Percentiles rank a stretch among this genome's conserved stretches.
Conservation (phyloP, 805 yeast genomes). For the Lachancea thermotolerans region DNA sequence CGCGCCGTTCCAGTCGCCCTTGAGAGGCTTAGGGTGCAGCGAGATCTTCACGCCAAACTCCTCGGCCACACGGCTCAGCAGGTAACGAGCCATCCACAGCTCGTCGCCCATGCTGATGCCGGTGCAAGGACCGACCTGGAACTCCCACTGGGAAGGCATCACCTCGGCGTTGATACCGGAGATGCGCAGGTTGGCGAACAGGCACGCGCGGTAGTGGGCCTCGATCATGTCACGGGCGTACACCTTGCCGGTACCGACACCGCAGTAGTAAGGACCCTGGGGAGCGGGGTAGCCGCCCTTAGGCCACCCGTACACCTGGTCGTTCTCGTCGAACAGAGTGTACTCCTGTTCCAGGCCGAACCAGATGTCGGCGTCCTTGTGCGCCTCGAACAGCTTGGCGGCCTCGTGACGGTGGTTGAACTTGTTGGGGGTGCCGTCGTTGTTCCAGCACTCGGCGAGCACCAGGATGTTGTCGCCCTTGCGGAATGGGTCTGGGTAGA, state of each 20-base stretch:
- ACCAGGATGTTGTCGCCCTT: slow-evolving; percentile 95
- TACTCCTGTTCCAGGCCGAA: slow-evolving; percentile 99
- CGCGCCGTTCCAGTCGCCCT: slow-evolving; percentile 99
- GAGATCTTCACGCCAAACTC: slow-evolving; percentile 98
- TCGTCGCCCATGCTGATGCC: slow-evolving; percentile 98
- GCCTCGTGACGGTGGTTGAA: slow-evolving; percentile 97
- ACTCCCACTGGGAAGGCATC: slow-evolving; percentile 99
- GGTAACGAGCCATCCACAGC: slow-evolving; percentile 92
- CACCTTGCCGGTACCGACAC: slow-evolving; percentile 98
- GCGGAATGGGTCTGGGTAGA: slow-evolving; percentile 95
- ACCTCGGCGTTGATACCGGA: slow-evolving; percentile 99
- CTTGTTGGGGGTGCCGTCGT: slow-evolving; percentile 98
- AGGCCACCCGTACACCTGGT: slow-evolving; percentile 96
- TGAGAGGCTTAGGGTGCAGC: slow-evolving; percentile 97
- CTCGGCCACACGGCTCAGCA: slow-evolving; percentile 92
- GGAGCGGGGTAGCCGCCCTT: slow-evolving; percentile 99
- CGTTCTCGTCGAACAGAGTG: slow-evolving; percentile 88
- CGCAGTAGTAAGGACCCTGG: slow-evolving; percentile 99
- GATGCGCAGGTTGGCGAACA: slow-evolving; percentile 82
- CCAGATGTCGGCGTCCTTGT: slow-evolving; percentile 80
- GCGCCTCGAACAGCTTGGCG: slow-evolving; percentile 91
- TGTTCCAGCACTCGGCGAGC: slow-evolving; percentile 93
- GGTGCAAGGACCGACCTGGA: slow-evolving; percentile 97
- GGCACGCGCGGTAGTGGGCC: slow-evolving; percentile 98
- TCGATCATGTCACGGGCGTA: slow-evolving; percentile 97